These are phyloP conservation scores for Geotrichum candidum DNA, from an alignment of 1,139 yeast species.

Conservation along the genomic window DNA sequence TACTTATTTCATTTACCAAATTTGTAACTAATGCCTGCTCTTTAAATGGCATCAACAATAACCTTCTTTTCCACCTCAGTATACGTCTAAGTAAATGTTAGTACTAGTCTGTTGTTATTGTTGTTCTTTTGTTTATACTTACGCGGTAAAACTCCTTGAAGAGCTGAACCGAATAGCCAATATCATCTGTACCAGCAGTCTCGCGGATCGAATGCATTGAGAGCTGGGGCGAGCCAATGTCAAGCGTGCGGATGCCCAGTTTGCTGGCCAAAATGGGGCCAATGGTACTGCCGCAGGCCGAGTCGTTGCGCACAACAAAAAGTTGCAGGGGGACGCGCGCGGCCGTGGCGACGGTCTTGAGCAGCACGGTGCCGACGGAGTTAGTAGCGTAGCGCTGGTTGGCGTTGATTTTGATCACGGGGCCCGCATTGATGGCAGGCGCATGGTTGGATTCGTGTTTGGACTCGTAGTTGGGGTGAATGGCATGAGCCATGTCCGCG, in stretches of 20 bases:
- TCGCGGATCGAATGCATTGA: constrained; percentile 96
- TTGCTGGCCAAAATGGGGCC: constrained; percentile 91
- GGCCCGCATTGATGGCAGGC: constrained; percentile 81
- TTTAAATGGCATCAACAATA: neutral
- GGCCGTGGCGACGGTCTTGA: constrained; percentile 63
- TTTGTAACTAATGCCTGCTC: neutral
- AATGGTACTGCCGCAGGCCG: constrained; percentile 94
- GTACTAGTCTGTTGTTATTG: neutral
- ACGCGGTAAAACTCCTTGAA: constrained; percentile 50
- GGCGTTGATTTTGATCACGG: constrained; percentile 89
- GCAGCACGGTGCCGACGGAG: constrained; percentile 76
- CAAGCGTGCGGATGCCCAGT: constrained; percentile 83
- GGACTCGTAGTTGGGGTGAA: constrained; percentile 82
- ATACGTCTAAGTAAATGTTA: neutral
- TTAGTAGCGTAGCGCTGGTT: constrained; percentile 94
- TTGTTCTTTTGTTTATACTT: neutral
- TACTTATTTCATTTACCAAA: no score
- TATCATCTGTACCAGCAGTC: constrained; percentile 79
- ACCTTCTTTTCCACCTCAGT: constrained; percentile 4
- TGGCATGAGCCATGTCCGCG: constrained; percentile 96
- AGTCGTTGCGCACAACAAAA: constrained; percentile 85
- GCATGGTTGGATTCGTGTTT: constrained; percentile 72
- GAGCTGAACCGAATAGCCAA: constrained; percentile 54
- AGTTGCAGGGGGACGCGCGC: constrained; percentile 51
- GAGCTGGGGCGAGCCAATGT: constrained; percentile 88